A percentile compares a stretch with the other conserved stretches of the same genome.
Conservation (phyloP, 805 yeast genomes). For the Lachancea thermotolerans region DNA sequence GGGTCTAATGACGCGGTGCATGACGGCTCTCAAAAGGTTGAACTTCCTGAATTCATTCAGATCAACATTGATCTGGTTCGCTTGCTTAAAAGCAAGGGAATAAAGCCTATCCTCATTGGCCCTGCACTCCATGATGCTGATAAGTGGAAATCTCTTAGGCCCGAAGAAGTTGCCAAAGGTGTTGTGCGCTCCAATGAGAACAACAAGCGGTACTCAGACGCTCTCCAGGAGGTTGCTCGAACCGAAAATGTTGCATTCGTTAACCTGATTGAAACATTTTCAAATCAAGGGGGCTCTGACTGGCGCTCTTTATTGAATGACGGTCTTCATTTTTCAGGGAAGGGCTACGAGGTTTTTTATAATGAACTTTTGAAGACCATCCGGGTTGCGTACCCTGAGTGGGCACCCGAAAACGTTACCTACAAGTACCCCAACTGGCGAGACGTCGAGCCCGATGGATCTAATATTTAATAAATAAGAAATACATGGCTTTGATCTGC, state of each 20-base stretch:
- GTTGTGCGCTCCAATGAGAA: slow-evolving; percentile 40
- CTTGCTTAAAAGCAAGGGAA: slow-evolving; percentile 35
- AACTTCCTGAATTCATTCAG: slow-evolving; percentile 39
- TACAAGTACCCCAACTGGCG: slow-evolving; percentile 38
- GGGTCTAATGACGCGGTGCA: slow-evolving; percentile 74
- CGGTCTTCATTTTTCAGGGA: slow-evolving; percentile 56
- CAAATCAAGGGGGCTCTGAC: slow-evolving; percentile 30
- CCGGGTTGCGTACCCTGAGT: slow-evolving; percentile 40
- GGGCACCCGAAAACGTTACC: slow-evolving; percentile 36
- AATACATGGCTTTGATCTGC: no score
- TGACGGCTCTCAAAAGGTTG: slow-evolving; percentile 43
- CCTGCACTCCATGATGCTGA: slow-evolving; percentile 52
- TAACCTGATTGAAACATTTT: slow-evolving; percentile 44
- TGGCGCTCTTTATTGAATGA: slow-evolving; percentile 40
- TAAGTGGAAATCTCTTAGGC: slow-evolving; percentile 33
- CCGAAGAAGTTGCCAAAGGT: slow-evolving; percentile 34
- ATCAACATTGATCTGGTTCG: slow-evolving; percentile 44
- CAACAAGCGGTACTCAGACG: slow-evolving; percentile 46
- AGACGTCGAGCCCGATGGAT: slow-evolving; percentile 26
- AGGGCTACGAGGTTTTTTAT: slow-evolving; percentile 45
- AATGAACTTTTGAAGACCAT: slow-evolving; percentile 39
- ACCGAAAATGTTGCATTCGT: slow-evolving; percentile 49
- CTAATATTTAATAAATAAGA: slow-evolving; percentile 8
- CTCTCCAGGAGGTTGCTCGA: slow-evolving; percentile 40
- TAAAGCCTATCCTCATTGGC: slow-evolving; percentile 52